Base-by-base conservation (phyloP, 305 asterid genomes). In the Solanum hybrid region DNA sequence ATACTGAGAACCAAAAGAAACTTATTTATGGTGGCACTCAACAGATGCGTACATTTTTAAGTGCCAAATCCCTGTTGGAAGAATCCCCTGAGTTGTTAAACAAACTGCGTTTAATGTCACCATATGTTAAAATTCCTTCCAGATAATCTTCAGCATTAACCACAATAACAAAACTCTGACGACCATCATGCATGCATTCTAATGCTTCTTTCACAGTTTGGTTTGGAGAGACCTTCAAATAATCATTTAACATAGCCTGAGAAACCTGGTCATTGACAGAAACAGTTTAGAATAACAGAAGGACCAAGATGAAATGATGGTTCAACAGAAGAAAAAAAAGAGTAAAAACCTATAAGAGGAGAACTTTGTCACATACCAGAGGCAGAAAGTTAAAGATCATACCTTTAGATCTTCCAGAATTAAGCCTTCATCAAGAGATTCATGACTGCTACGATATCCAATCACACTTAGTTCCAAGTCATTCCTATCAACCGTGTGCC, bases 71-170 rank as follows among this genome's bases (percentile, higher is more conserved):
- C 83, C 92, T 91, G 92, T 88, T 91, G 78, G 97, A 92, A 89
- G 94, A 87, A 84, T 92, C 95, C 76, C 91, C 92, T 67, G 92
- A 90, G 40, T 93, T 94, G 90, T 90, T 91, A 89, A 89, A 89
- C 90, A 95, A 81, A 91, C 93, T 93, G 89, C 97, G 92, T 87
- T 92, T 94, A 83, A 96, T 93, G 91, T 97, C 99, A 82, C 99
- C 98, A 89, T 92, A 93, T 9, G 99, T 97, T 92, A 97, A 92
- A 90, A 97, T 93, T 89, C 99, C 99, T 93, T 96, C 98, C 92
- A 96, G 89, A 93, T 61, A 94, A 91, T 94, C 97, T 87, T 97
- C 98, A 37, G 91, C 85, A 73, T 96, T 98, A 89, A 95, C 97
- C 77, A 96, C 96, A 82, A 96, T 92, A 90, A 91, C 95, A 91